Conservation (phyloP, 495 filamentous ascomycete genomes). For the Xylaria telfairii region DNA sequence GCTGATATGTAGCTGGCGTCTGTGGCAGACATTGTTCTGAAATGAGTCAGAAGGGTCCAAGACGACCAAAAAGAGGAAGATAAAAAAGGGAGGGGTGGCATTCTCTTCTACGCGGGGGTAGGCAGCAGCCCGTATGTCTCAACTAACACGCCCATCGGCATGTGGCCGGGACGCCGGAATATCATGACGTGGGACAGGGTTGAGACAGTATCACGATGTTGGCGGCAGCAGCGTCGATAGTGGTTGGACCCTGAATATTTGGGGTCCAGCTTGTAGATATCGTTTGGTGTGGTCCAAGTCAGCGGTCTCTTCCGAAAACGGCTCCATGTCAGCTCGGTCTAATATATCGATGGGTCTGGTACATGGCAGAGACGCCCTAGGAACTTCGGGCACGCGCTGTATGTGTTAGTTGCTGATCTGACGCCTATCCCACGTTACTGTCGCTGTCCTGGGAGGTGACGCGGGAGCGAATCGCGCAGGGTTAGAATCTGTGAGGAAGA, state of each 20-base stretch:
- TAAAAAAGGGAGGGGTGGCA: too few species aligned
- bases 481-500: background rate
- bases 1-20: background rate
- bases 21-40: background rate
- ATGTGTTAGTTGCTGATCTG: background rate
- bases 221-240: background rate
- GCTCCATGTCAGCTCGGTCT: background rate
- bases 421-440: too few species aligned
- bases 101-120: background rate
- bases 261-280: background rate
- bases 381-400: background rate
- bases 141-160: background rate
- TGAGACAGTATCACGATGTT: background rate
- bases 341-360: background rate
- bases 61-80: background rate
- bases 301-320: background rate
- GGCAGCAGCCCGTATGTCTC: background rate
- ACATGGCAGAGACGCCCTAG: background rate
- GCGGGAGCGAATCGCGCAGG: background rate
- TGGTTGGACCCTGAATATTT: background rate
- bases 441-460: too few species aligned
- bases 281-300: background rate
- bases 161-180: background rate
- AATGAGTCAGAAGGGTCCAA: background rate
- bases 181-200: background rate